Conservation (phyloP, 108 stramenopile species). For the Pseudonitzschia multiseries region DNA sequence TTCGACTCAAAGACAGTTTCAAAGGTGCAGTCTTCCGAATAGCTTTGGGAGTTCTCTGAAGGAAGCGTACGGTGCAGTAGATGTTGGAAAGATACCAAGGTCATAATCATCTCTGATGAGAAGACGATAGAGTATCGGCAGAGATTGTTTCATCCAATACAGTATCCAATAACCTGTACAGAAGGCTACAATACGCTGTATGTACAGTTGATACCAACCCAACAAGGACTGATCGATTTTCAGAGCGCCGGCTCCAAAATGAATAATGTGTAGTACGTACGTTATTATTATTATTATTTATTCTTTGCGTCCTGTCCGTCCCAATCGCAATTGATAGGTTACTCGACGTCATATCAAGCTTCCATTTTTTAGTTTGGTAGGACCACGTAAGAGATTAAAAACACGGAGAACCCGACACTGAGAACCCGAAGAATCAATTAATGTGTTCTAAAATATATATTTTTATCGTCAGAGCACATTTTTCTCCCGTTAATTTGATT, state of each 20-base stretch:
- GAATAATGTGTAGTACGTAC: conserved; percentile 2
- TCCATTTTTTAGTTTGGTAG: not conserved
- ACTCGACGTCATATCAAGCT: conserved; percentile 6
- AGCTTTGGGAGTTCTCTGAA: not conserved
- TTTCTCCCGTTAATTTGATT: too few species aligned
- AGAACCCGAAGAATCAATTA: not conserved
- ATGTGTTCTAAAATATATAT: not conserved
- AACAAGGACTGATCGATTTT: not conserved
- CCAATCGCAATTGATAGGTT: conserved; percentile 8
- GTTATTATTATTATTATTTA: not conserved
- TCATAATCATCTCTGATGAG: not conserved
- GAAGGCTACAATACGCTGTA: not conserved
- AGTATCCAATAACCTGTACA: not conserved
- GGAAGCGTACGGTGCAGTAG: not conserved
- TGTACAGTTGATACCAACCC: not conserved
- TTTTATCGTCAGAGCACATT: too few species aligned
- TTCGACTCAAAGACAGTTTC: not conserved
- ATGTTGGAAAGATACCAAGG: not conserved
- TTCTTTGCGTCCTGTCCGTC: not conserved
- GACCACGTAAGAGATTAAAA: conserved; percentile 7
- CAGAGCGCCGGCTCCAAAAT: not conserved
- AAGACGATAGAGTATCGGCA: not conserved
- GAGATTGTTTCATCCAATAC: not conserved
- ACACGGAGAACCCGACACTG: not conserved
- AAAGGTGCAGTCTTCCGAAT: not conserved